Evolutionary conservation across 176 grass and related monocot species (phyloP).

Genomic region (Oryza longistaminata): DNA sequence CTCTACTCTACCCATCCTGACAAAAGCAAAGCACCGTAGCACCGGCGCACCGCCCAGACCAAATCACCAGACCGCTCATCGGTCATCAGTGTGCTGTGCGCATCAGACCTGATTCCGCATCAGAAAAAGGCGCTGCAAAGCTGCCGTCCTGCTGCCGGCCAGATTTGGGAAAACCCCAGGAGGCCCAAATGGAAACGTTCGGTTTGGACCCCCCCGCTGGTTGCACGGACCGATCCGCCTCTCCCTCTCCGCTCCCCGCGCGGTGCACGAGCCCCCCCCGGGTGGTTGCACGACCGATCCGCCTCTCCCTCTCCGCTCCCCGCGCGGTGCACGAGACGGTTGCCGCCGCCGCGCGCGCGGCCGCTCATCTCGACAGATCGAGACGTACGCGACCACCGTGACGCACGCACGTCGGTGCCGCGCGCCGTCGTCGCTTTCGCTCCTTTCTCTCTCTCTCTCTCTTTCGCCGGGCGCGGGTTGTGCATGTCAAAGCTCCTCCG

Average conservation of each 20-base stretch:
- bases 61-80: neutral
- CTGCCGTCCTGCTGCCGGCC: neutral
- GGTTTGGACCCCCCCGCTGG: neutral
- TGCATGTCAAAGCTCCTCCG: neutral
- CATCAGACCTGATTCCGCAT: neutral
- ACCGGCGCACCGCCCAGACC: neutral
- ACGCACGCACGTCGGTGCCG: no score
- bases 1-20: neutral
- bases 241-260: no score
- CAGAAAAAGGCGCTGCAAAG: no score
- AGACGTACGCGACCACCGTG: neutral
- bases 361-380: no score
- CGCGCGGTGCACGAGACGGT: neutral
- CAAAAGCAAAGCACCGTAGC: neutral
- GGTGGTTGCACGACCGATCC: no score
- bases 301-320: no score
- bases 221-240: no score
- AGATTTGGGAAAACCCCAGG: neutral
- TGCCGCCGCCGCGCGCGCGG: neutral
- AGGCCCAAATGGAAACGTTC: slow-evolving; percentile 14
- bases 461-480: neutral
- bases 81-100: neutral
- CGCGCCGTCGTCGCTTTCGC: neutral
- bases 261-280: neutral
- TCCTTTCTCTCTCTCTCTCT: neutral